These are phyloP conservation scores for Trapa incisa DNA, from an alignment of 345 rosid genomes.

Conservation along the genomic window DNA sequence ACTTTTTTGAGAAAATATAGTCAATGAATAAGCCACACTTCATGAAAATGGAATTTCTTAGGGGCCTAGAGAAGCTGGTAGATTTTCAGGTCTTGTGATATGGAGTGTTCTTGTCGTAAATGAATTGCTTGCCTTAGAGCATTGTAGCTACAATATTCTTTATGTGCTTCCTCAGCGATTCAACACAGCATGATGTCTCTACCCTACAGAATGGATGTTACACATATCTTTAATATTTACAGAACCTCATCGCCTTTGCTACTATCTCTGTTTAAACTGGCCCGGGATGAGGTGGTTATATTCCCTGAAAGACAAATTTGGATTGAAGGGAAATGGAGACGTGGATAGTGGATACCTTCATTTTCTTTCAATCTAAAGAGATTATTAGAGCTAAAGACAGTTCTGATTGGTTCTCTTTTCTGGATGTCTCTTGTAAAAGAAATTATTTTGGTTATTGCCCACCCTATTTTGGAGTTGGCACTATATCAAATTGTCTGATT, in stretches of 20 bases:
- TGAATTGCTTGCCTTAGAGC: not conserved
- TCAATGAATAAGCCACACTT: too few species aligned
- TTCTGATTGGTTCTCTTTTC: not conserved
- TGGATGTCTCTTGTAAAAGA: not conserved
- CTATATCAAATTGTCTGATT: not conserved
- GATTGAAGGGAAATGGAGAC: not conserved
- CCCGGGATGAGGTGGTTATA: too few species aligned
- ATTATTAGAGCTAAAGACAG: not conserved
- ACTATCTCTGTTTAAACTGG: not conserved
- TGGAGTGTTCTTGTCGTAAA: not conserved
- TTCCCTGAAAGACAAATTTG: not conserved
- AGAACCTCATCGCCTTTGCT: too few species aligned
- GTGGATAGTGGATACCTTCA: not conserved
- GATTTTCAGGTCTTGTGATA: not conserved
- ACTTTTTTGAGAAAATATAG: not conserved
- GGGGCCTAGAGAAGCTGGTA: too few species aligned
- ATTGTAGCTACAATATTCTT: not conserved
- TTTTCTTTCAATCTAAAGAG: not conserved
- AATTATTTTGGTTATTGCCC: not conserved
- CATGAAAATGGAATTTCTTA: too few species aligned
- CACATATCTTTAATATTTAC: not conserved
- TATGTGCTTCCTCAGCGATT: not conserved
- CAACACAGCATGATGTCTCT: not conserved
- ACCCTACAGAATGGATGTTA: not conserved
- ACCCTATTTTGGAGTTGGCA: not conserved